Evolutionary conservation across 2,329 filamentous ascomycete species (phyloP).

Genomic region (Microcyclospora pomicola): DNA sequence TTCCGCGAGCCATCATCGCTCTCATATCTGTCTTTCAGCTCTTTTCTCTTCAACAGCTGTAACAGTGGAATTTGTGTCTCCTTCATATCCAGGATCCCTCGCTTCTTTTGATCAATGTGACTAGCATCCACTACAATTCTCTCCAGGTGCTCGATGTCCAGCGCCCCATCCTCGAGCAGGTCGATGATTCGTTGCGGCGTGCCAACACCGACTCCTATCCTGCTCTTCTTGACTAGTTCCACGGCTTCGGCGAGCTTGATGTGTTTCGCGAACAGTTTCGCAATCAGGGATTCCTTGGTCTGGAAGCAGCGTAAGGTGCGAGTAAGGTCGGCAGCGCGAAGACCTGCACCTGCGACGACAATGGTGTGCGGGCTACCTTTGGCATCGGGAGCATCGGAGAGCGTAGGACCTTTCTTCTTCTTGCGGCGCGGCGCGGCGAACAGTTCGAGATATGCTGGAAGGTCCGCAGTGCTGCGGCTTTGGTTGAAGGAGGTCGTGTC

Average conservation of each 20-base stretch:
- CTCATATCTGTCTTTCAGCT: conserved; percentile 57
- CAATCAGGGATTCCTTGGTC: conserved; percentile 61
- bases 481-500: conserved; percentile 67
- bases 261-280: conserved; percentile 95
- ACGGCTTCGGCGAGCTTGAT: conserved; percentile 88
- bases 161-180: conserved; percentile 66
- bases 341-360: conserved; percentile 69
- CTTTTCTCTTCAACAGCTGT: conserved; percentile 54
- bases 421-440: conserved; percentile 31
- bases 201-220: conserved; percentile 75
- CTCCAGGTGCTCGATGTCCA: conserved; percentile 58
- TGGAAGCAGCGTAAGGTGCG: conserved; percentile 66
- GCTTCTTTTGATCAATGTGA: conserved; percentile 87
- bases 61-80: conserved; percentile 75
- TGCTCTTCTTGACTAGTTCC: conserved; percentile 52
- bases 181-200: conserved; percentile 75
- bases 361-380: conserved; percentile 60
- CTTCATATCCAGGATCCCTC: conserved; percentile 88
- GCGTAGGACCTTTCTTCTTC: conserved; percentile 37
- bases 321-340: conserved; percentile 74
- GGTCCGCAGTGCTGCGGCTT: conserved; percentile 52
- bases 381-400: conserved; percentile 52
- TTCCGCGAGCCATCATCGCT: conserved; percentile 32
- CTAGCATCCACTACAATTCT: conserved; percentile 81
- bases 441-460: conserved; percentile 64